Base-by-base conservation (phyloP, 2,329 filamentous ascomycete species). In the Triangularia setosa region DNA sequence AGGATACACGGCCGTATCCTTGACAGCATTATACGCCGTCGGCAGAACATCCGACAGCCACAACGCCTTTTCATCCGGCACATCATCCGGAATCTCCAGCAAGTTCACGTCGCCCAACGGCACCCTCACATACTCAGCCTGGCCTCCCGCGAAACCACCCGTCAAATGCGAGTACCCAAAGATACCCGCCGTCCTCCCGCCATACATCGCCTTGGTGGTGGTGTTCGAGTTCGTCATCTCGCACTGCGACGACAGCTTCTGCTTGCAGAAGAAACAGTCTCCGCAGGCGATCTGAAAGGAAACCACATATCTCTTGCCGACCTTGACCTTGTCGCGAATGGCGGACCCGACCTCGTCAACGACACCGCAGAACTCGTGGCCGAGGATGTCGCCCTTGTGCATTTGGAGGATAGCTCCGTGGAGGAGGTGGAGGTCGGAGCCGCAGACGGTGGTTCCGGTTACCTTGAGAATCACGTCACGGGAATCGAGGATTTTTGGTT, bases 51-150 rank as follows among this genome's bases (percentile, higher is more conserved):
- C 93, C 1, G 90, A 93, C 1, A 96, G 82, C 75, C 87, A 96
- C 0, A 96, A 81, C 0, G 81, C 80, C 78, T 94, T 93, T 80
- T 96, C 93, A 72, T 96, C 92, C 0, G 92, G 90, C 0, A 96
- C 89, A 69, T 84, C 84, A 61, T 90, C 87, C 1, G 93, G 92
- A 5, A 96, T 85, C 71, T 89, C 87, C 12, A 96, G 81, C 23
- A 96, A 80, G 73, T 96, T 96, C 65, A 92, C 87, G 70, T 95
- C 90, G 27, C 87, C 92, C 28, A 88, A 85, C 0, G 93, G 92
- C 7, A 96, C 91, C 7, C 92, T 85, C 0, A 93, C 89, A 72
- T 92, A 96, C 77, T 96, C 93, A 3, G 92, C 90, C 76, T 96
- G 93, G 0, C 92, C 92, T 58, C 93, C 92, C 0, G 92, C 91